phyloP scores from a whole-genome alignment of 495 filamentous ascomycete genomes.

The Trichoderma erinaceum region DNA sequence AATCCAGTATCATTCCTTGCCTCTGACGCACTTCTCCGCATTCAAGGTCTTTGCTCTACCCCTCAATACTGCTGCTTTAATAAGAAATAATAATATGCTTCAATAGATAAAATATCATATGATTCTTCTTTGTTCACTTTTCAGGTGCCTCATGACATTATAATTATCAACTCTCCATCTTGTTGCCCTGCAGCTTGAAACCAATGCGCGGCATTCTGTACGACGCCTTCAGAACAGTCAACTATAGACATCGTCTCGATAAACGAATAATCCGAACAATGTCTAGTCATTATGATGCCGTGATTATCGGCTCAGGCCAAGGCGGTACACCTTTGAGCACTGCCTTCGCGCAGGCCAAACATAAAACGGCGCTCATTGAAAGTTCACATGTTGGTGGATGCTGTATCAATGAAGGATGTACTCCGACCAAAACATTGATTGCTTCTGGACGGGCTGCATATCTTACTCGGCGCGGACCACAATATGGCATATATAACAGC shows the following conservation, averaged over 20 bases:
- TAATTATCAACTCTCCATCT: too few species aligned
- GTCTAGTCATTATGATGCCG: slow-evolving; percentile 30
- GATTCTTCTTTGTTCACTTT: too few species aligned
- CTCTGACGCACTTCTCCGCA: too few species aligned
- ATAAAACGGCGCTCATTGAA: slow-evolving; percentile 39
- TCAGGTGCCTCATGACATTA: too few species aligned
- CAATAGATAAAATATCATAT: too few species aligned
- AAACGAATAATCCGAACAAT: background rate
- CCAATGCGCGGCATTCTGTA: background rate
- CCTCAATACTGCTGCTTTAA: too few species aligned
- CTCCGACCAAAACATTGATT: slow-evolving; percentile 50
- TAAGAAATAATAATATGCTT: too few species aligned
- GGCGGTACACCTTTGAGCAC: slow-evolving; percentile 41
- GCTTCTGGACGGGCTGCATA: slow-evolving; percentile 43
- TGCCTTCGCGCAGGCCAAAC: slow-evolving; percentile 36
- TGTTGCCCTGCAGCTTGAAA: too few species aligned
- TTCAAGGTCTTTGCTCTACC: too few species aligned
- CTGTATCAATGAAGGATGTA: slow-evolving; percentile 52
- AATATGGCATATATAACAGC: slow-evolving; percentile 39
- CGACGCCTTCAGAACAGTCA: background rate
- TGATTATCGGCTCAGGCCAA: slow-evolving; percentile 49
- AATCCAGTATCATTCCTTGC: too few species aligned
- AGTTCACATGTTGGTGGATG: slow-evolving; percentile 42
- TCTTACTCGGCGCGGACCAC: slow-evolving; percentile 30
- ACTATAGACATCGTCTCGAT: background rate